phyloP scores from a whole-genome alignment of 768 basidiomycete species.

The Xerocomus spinulosus region DNA sequence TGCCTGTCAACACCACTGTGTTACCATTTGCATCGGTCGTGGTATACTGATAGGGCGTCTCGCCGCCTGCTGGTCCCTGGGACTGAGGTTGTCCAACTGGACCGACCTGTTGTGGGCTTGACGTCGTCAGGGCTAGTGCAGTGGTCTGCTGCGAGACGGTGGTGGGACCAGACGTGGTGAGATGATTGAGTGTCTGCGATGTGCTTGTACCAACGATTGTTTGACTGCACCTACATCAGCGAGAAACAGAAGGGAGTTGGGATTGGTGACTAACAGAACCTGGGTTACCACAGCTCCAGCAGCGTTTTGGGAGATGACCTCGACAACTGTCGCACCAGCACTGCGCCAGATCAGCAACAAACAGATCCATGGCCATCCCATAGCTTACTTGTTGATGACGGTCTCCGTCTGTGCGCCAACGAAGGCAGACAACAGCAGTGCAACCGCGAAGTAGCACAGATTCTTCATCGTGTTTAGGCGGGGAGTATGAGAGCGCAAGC shows the following conservation, averaged over 20 bases:
- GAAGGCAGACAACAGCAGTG: conserved; percentile 17
- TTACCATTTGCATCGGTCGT: conserved; percentile 37
- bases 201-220: conserved; percentile 12
- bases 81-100: conserved; percentile 53
- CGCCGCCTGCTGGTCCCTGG: conserved; percentile 36
- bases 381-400: conserved; percentile 43
- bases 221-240: conserved; percentile 9
- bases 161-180: conserved; percentile 15
- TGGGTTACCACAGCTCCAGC: conserved; percentile 39
- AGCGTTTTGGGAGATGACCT: conserved; percentile 40
- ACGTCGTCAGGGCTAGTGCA: conserved; percentile 17
- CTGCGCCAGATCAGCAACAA: conserved; percentile 27
- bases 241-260: background rate
- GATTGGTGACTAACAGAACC: conserved; percentile 36
- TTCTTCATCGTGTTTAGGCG: conserved; percentile 15
- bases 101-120: conserved; percentile 15
- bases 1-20: conserved; percentile 15
- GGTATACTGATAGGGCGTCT: conserved; percentile 49
- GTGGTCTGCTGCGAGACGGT: conserved; percentile 15
- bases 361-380: background rate
- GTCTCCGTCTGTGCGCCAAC: conserved; percentile 46
- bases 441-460: conserved; percentile 8
- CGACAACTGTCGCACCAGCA: conserved; percentile 49
- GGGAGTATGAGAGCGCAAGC: conserved; percentile 1
- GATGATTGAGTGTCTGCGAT: conserved; percentile 8